A percentile compares a stretch with the other conserved stretches of the same genome.
Evolutionary conservation across 805 yeast genomes (phyloP).

Genomic region (Scheffersomyces amazonensis): DNA sequence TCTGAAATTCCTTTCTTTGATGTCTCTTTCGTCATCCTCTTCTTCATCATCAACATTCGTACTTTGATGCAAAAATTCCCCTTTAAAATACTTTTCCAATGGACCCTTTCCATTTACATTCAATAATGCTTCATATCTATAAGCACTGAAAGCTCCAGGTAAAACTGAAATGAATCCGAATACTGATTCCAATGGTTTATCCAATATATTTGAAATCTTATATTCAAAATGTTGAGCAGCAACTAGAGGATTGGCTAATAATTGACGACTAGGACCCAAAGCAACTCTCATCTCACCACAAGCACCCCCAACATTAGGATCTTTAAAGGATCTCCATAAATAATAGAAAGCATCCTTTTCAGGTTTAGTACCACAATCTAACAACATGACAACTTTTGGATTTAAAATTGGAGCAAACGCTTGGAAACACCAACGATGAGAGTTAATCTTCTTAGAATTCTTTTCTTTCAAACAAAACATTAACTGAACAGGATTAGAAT

Average conservation of each 20-base stretch:
- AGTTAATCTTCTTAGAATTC: slow-evolving; percentile 86
- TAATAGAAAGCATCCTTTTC: slow-evolving; percentile 79
- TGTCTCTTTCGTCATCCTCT: slow-evolving; percentile 36
- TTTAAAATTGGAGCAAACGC: slow-evolving; percentile 81
- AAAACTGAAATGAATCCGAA: slow-evolving; percentile 93
- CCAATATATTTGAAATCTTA: slow-evolving; percentile 90
- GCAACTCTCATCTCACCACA: slow-evolving; percentile 95
- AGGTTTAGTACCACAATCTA: slow-evolving; percentile 96
- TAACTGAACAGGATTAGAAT: slow-evolving; percentile 78
- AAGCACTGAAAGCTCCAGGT: slow-evolving; percentile 97
- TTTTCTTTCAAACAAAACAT: slow-evolving; percentile 87
- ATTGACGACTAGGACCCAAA: slow-evolving; percentile 53
- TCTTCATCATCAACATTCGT: slow-evolving; percentile 42
- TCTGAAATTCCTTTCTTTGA: slow-evolving; percentile 35
- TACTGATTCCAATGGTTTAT: slow-evolving; percentile 92
- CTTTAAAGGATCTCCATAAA: slow-evolving; percentile 83
- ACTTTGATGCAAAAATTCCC: slow-evolving; percentile 74
- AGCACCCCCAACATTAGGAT: slow-evolving; percentile 89
- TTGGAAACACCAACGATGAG: slow-evolving; percentile 96
- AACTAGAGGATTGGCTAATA: slow-evolving; percentile 77
- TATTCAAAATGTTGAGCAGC: slow-evolving; percentile 98
- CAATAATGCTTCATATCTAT: slow-evolving; percentile 75
- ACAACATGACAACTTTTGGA: slow-evolving; percentile 77
- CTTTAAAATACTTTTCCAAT: slow-evolving; percentile 84
- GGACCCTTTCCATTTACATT: slow-evolving; percentile 80